Conservation (phyloP, 768 basidiomycete species). For the Phanerodontia chrysosporium region DNA sequence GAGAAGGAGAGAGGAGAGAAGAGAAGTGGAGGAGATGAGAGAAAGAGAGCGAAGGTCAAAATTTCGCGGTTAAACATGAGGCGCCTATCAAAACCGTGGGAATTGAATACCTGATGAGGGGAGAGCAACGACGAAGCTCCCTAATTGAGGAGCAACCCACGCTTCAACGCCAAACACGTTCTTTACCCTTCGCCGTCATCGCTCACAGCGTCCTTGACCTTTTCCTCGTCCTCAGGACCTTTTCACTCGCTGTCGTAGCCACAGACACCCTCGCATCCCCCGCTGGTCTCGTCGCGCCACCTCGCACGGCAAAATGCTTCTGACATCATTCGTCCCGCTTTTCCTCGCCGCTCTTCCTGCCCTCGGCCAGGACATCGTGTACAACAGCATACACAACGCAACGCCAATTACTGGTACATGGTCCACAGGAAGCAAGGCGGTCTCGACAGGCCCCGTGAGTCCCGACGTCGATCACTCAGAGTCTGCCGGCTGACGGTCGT, state of each 20-base stretch:
- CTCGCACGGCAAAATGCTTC: conserved; percentile 18
- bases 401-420: conserved; percentile 79
- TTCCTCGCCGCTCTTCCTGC: conserved; percentile 26
- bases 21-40: not conserved
- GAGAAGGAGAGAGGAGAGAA: not conserved
- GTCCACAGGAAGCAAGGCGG: conserved; percentile 73
- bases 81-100: not conserved
- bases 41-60: not conserved
- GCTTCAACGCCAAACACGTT: conserved; percentile 21
- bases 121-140: not conserved
- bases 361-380: conserved; percentile 36
- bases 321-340: conserved; percentile 23
- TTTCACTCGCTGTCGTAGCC: conserved; percentile 12
- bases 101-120: not conserved
- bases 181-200: conserved; percentile 18
- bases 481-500: conserved; percentile 7
- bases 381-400: conserved; percentile 52
- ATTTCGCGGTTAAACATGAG: not conserved
- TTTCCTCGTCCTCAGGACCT: conserved; percentile 13
- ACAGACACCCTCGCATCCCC: conserved; percentile 4
- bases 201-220: conserved; percentile 15
- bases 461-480: not conserved
- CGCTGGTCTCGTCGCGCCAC: conserved; percentile 2
- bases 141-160: conserved; percentile 7
- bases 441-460: conserved; percentile 82